phyloP scores from a whole-genome alignment of 371 early-diverging fungal genomes.

The Mortierella sp. region DNA sequence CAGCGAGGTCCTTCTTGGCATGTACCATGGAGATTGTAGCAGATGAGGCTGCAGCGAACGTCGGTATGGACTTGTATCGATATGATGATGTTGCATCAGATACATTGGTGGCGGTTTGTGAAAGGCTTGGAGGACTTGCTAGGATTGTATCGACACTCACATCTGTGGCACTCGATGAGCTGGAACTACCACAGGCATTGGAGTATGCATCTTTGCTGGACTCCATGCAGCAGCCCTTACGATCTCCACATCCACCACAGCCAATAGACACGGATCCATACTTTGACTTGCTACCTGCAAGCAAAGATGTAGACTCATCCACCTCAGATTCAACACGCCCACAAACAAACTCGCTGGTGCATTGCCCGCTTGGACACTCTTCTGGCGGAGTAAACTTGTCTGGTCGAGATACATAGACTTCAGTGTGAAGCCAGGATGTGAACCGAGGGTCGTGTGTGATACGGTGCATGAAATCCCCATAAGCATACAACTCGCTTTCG shows the following conservation, averaged over 20 bases:
- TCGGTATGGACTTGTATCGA: conserved; percentile 31
- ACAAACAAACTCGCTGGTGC: conserved; percentile 44
- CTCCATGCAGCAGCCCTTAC: conserved; percentile 20
- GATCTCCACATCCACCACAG: conserved; percentile 15
- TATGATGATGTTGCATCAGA: not conserved
- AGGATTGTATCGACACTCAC: not conserved
- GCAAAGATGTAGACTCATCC: conserved; percentile 24
- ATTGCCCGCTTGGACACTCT: conserved; percentile 34
- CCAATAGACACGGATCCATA: conserved; percentile 7
- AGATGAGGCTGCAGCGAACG: conserved; percentile 27
- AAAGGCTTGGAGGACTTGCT: not conserved
- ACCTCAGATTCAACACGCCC: conserved; percentile 15
- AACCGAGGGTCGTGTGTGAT: conserved; percentile 46
- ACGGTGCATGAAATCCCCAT: conserved; percentile 47
- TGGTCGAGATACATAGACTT: conserved; percentile 44
- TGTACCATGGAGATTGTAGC: conserved; percentile 13
- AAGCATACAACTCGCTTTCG: conserved; percentile 49
- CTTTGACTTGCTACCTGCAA: not conserved
- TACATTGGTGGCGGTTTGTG: not conserved
- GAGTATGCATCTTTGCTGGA: not conserved
- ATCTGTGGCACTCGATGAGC: not conserved
- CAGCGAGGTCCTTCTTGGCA: conserved; percentile 38
- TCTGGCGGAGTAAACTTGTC: conserved; percentile 24
- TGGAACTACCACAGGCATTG: conserved; percentile 15
- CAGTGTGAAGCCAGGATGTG: conserved; percentile 37